These are phyloP conservation scores for Chlamydomonas sphaeroides DNA, from an alignment of 139 green algal genomes.

Conservation along the genomic window DNA sequence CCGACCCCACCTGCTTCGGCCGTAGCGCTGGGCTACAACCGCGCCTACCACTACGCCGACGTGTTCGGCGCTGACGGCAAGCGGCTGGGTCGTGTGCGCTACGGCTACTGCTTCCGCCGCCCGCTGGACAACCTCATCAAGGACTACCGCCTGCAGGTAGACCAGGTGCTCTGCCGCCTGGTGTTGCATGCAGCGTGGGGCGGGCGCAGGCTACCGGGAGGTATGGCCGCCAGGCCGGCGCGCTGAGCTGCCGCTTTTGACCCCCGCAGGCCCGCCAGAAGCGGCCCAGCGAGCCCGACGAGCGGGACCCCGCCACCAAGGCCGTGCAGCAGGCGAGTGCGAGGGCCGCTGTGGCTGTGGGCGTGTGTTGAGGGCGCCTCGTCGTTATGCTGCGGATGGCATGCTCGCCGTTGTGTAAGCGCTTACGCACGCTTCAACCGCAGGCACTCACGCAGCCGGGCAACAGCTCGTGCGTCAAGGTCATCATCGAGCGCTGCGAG, in stretches of 20 bases:
- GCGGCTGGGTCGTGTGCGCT: constrained; percentile 60
- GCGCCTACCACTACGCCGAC: constrained; percentile 61
- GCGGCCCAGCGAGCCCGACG: constrained; percentile 45
- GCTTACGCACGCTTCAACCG: too few species aligned
- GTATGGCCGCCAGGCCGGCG: too few species aligned
- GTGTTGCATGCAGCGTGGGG: too few species aligned
- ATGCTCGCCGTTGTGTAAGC: too few species aligned
- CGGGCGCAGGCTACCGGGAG: too few species aligned
- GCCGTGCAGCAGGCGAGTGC: constrained; percentile 44
- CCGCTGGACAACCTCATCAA: constrained; percentile 56
- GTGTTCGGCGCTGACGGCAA: constrained; percentile 50
- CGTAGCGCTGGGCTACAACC: constrained; percentile 59
- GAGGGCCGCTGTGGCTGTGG: neutral
- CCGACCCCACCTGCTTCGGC: too few species aligned
- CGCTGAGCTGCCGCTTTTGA: too few species aligned
- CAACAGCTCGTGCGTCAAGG: constrained; percentile 32
- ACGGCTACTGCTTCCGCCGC: constrained; percentile 56
- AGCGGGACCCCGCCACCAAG: constrained; percentile 43
- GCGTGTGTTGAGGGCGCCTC: neutral
- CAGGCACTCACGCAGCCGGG: constrained; percentile 35
- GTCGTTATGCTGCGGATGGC: too few species aligned
- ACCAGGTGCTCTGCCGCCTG: too few species aligned
- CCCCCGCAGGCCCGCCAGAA: constrained; percentile 28
- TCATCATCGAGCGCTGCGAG: constrained; percentile 44
- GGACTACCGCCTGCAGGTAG: constrained; percentile 39